A percentile compares a stretch with the other conserved stretches of the same genome.
phyloP scores from a whole-genome alignment of 2,329 filamentous ascomycete species.

The Cryphonectria naterciae region DNA sequence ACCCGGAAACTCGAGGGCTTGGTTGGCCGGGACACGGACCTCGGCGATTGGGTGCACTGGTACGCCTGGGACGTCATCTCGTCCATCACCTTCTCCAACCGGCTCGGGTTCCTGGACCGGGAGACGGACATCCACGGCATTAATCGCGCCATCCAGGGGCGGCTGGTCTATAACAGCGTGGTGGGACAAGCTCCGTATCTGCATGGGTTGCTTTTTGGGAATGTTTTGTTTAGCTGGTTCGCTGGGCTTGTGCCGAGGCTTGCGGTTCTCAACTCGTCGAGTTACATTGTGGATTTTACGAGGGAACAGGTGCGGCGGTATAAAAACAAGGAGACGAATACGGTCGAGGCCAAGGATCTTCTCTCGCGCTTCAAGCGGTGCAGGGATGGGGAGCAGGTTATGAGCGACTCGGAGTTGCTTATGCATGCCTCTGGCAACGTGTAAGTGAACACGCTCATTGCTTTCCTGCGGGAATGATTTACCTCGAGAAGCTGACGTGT shows the following conservation, averaged over 20 bases:
- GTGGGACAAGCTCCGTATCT: constrained; percentile 13
- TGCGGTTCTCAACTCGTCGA: constrained; percentile 3
- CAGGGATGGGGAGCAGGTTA: constrained; percentile 19
- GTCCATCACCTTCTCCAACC: constrained; percentile 27
- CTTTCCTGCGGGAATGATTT: neutral
- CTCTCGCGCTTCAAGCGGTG: constrained; percentile 15
- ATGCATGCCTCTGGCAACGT: constrained; percentile 7
- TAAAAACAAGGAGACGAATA: constrained; percentile 5
- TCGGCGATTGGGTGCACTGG: constrained; percentile 20
- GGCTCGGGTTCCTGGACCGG: constrained; percentile 27
- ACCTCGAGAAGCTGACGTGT: neutral
- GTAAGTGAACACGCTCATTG: neutral
- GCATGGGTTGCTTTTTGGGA: constrained; percentile 8
- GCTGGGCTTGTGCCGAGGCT: neutral
- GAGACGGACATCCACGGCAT: constrained; percentile 29
- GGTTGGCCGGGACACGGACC: constrained; percentile 6
- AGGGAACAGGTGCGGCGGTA: neutral
- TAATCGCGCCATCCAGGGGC: neutral
- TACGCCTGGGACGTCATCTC: constrained; percentile 23
- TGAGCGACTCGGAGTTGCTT: constrained; percentile 11
- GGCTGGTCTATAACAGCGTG: constrained; percentile 9
- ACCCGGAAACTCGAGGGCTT: constrained; percentile 11
- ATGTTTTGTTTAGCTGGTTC: neutral
- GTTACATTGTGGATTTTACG: constrained; percentile 15
- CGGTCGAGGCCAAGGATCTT: neutral